Evolutionary conservation across 805 yeast species (phyloP), one percentile per base, ranked within the genome.

Genomic region (Metschnikowia similis): DNA sequence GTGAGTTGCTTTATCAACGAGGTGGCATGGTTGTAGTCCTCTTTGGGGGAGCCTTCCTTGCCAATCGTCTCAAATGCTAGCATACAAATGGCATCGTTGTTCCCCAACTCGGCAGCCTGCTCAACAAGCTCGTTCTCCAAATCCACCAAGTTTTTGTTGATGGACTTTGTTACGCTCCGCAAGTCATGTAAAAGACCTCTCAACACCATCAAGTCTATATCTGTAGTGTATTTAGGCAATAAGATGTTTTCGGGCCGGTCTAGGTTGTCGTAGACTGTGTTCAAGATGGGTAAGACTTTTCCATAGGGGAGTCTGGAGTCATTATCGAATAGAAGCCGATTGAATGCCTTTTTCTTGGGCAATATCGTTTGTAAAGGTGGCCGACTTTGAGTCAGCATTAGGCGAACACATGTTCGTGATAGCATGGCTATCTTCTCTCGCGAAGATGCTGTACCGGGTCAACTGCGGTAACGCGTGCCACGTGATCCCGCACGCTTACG

Each of bases 71-170:
- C 82, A 56, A 84, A 89, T 3, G 92, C 82, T 17, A 91, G 64
- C 10, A 87, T 70, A 0, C 92, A 74, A 21, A 90, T 80, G 0
- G 97, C 96, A 65, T 89, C 89, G 54, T 82, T 79, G 58, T 86
- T 82, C 0, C 97, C 96, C 59, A 81, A 59, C 59, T 87, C 95
- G 0, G 96, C 96, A 11, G 96, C 89, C 46, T 77, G 77, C 52
- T 89, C 95, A n/a, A 90, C 77, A 17, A 91, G 65, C 54, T 81
- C 83, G 54, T 83, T 80, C 61, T 90, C 96, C 34, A 89, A 68
- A 11, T 70, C 79, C 5, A 85, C 69, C 17, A 85, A 67, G 52
- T 82, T 70, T 46, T 62, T 76, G 57, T 85, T 83, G 2, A 79
- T 72, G 0, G 84, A 72, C 51, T 84, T 83, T 0, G 91, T 81